Evolutionary conservation across 148 eudicot genomes (phyloP).

Genomic region (Chenopodium quinoa): DNA sequence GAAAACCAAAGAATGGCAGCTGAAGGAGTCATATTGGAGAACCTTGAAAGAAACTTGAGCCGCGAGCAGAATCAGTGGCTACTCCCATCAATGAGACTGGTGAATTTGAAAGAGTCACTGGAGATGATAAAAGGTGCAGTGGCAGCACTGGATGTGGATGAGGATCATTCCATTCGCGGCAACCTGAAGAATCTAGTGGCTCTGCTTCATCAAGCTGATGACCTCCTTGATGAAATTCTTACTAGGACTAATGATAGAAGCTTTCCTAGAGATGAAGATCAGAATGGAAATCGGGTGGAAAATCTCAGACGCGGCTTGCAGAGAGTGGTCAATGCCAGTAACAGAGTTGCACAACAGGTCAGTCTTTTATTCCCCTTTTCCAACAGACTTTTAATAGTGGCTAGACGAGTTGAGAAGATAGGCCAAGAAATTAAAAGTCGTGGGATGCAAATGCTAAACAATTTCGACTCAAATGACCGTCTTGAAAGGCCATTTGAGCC

Average conservation of each 20-base stretch:
- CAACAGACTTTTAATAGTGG: not conserved
- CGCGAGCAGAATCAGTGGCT: not conserved
- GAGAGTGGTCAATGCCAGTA: not conserved
- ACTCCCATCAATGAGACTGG: not conserved
- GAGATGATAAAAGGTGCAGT: not conserved
- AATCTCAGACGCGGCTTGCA: not conserved
- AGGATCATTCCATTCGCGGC: not conserved
- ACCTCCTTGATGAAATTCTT: not conserved
- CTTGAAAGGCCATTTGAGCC: conserved; percentile 2
- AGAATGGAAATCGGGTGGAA: not conserved
- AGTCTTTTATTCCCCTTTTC: conserved; percentile 1
- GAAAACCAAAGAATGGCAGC: not conserved
- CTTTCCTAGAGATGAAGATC: not conserved
- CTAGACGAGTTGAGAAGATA: not conserved
- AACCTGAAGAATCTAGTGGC: not conserved
- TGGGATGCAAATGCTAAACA: not conserved
- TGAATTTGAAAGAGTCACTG: not conserved
- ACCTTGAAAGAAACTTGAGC: not conserved
- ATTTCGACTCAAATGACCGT: not conserved
- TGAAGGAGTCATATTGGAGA: not conserved
- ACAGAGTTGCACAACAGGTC: conserved; percentile 17
- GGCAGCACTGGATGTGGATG: not conserved
- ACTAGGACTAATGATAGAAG: not conserved
- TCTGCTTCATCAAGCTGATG: not conserved
- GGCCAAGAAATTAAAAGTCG: not conserved